Evolutionary conservation across 1,284 basidiomycete species (phyloP).

Genomic region (Rhodotorula sp.): DNA sequence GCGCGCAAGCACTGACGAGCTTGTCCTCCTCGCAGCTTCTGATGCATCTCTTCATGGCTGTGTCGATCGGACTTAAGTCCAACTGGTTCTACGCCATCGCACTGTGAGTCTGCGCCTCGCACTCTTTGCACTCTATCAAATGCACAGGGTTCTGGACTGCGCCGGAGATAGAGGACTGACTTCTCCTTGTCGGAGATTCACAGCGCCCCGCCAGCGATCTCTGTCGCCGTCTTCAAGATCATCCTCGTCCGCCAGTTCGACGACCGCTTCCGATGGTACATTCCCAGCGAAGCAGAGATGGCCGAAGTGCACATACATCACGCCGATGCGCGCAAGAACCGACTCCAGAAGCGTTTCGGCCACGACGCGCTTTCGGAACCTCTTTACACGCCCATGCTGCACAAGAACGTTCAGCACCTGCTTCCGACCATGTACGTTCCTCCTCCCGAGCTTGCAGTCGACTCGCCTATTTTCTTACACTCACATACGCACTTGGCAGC

Average conservation of each 20-base stretch:
- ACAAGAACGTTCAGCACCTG: conserved; percentile 75
- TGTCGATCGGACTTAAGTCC: conserved; percentile 71
- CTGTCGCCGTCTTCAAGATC: conserved; percentile 75
- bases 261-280: conserved; percentile 68
- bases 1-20: conserved; percentile 51
- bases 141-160: neutral
- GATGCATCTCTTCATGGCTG: conserved; percentile 44
- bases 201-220: conserved; percentile 32
- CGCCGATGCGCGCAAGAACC: conserved; percentile 64
- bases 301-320: conserved; percentile 68
- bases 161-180: neutral
- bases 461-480: too few relatives aligned
- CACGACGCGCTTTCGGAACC: conserved; percentile 69
- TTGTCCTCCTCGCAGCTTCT: conserved; percentile 21
- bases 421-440: conserved; percentile 49
- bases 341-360: conserved; percentile 77
- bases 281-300: conserved; percentile 68
- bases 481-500: conserved; percentile 44
- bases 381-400: conserved; percentile 81
- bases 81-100: conserved; percentile 59
- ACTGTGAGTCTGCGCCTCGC: conserved; percentile 19
- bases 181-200: too few relatives aligned
- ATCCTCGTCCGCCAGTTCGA: conserved; percentile 70
- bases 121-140: neutral
- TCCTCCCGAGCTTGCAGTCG: neutral